Base-by-base conservation (phyloP, 139 green algal species). In the Pleodorina starrii region DNA sequence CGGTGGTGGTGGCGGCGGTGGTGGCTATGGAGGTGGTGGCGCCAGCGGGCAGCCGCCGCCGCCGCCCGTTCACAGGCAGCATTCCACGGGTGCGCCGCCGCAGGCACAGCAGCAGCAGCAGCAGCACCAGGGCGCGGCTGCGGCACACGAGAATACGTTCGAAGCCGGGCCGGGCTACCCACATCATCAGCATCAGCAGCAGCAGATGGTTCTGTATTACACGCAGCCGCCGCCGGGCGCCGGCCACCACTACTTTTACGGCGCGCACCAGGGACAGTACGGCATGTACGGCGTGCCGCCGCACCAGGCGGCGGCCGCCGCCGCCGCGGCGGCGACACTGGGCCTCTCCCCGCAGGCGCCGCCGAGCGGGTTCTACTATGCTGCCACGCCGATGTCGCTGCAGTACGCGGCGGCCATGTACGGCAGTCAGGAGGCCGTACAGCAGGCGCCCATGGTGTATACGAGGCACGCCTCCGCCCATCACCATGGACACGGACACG, bases 381-480 rank as follows among this genome's bases (percentile, higher is more conserved):
- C 72, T 1, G 19, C 72, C 6, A 40, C 72, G 21, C 40, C 42
- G 72, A 80, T 80, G 72, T 14, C 72, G n/a, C n/a, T n/a, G n/a
- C n/a, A n/a, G 42, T 80, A 80, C 43, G 29, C 29, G 54, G 54
- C 54, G n/a, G n/a, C n/a, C n/a, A 73, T 73, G 72, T 54, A 80
- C 40, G 72, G 72, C 43, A 32, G 68, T 25, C 68, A 76, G 68
- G 68, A 76, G 16, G 68, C 32, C n/a, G 54, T 35, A 21, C 27
- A 19, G 63, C 63, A 19, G 32, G 32, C 68, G 32, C 35, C 68
- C 1, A 10, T 76, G 12, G 68, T 76, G 19, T 76, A 76, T 27
- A 76, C 35, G 32, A 17, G 68, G n/a, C 68, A 76, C 68, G 36
- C 68, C 25, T 44, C 68, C 2, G 32, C 63, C 29, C 63, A 36